These are phyloP conservation scores for Tricholoma sp. DNA, from an alignment of 768 basidiomycete species.

Conservation along the genomic window DNA sequence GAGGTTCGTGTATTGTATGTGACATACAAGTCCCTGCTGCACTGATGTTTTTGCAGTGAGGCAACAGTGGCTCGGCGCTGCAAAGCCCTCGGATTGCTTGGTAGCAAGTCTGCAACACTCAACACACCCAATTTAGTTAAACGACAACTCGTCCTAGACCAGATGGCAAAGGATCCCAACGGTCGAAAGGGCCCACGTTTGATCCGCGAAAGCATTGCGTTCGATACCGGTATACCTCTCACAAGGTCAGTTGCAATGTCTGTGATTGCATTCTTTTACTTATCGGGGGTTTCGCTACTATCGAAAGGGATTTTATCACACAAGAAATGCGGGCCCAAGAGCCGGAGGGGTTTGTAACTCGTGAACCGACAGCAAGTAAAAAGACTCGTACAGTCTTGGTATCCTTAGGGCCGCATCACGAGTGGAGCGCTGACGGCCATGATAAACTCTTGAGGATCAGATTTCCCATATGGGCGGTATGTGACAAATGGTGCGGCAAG, in stretches of 20 bases:
- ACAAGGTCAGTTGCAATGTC: too few relatives aligned
- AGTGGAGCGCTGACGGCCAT: neutral
- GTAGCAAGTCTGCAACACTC: too few relatives aligned
- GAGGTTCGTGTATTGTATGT: too few relatives aligned
- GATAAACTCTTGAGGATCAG: conserved; percentile 11
- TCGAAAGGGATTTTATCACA: too few relatives aligned
- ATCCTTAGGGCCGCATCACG: conserved; percentile 20
- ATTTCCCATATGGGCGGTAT: neutral
- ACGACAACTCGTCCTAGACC: neutral
- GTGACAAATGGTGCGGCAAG: neutral
- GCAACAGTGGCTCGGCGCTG: too few relatives aligned
- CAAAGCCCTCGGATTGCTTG: too few relatives aligned
- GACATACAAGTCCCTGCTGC: too few relatives aligned
- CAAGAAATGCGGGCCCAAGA: conserved; percentile 5
- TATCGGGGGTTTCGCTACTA: too few relatives aligned
- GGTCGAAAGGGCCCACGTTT: neutral
- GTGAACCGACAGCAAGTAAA: conserved; percentile 24
- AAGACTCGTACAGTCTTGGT: conserved; percentile 12
- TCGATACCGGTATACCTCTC: too few relatives aligned
- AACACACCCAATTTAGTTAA: neutral
- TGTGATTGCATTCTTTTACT: too few relatives aligned
- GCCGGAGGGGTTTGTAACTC: conserved; percentile 17
- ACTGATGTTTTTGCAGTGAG: too few relatives aligned
- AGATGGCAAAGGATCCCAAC: neutral
- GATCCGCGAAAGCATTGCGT: too few relatives aligned